A percentile compares a stretch with the other conserved stretches of the same genome.
Evolutionary conservation across 495 filamentous ascomycete genomes (phyloP).

Genomic region (Tuber umbilicatum): DNA sequence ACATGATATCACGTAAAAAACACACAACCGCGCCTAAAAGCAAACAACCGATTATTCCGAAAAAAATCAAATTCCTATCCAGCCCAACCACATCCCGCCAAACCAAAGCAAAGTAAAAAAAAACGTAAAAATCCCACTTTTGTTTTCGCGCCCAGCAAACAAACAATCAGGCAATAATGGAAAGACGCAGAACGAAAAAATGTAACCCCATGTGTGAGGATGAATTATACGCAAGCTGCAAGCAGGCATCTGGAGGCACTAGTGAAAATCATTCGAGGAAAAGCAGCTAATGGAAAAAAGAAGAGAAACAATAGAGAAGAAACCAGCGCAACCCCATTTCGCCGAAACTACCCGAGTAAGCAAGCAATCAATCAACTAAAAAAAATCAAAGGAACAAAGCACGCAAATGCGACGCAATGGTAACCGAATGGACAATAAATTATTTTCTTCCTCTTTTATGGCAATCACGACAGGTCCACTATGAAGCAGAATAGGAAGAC

Average conservation of each 20-base stretch:
- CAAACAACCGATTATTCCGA: slow-evolving; percentile 7
- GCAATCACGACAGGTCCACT: neutral
- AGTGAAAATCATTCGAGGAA: neutral
- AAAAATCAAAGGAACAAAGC: neutral
- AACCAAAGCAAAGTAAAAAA: slow-evolving; percentile 20
- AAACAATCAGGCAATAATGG: slow-evolving; percentile 7
- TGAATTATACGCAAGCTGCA: neutral
- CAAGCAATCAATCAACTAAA: slow-evolving; percentile 1
- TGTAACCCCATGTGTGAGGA: neutral
- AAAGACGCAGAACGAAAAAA: slow-evolving; percentile 8
- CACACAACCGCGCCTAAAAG: slow-evolving; percentile 6
- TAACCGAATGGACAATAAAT: neutral
- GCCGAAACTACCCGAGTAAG: slow-evolving; percentile 22
- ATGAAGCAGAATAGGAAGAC: slow-evolving; percentile 25
- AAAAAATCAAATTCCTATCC: slow-evolving; percentile 13
- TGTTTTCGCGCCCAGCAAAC: slow-evolving; percentile 17
- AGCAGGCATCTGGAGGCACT: neutral
- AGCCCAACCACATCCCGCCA: slow-evolving; percentile 4
- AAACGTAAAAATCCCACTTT: slow-evolving; percentile 14
- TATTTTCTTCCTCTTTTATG: neutral
- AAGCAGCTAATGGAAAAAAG: slow-evolving; percentile 12
- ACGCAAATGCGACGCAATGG: neutral
- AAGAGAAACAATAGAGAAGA: slow-evolving; percentile 17
- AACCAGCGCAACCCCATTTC: slow-evolving; percentile 19
- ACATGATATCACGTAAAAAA: neutral